Evolutionary conservation across 1,139 yeast species (phyloP).

Genomic region (Hemisphaericaspora xylofermentans): DNA sequence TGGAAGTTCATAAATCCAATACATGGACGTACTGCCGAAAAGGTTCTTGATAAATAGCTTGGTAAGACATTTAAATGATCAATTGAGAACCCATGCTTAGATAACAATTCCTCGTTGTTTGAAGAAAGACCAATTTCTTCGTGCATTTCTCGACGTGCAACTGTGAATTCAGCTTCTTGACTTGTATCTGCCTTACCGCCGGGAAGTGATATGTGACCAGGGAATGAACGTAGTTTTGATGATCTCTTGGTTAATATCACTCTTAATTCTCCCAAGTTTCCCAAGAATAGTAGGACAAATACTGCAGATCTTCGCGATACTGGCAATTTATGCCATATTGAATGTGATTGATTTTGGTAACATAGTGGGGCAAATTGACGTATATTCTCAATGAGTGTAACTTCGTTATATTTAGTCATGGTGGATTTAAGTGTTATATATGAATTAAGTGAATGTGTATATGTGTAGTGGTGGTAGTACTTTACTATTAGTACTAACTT

Average conservation of each 20-base stretch:
- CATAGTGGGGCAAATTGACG: constrained; percentile 22
- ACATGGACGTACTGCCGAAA: constrained; percentile 80
- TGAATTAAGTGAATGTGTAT: not conserved
- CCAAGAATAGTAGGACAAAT: constrained; percentile 67
- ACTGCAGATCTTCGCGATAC: constrained; percentile 72
- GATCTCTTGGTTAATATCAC: constrained; percentile 79
- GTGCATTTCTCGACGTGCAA: constrained; percentile 77
- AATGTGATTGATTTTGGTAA: constrained; percentile 27
- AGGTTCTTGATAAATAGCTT: constrained; percentile 73
- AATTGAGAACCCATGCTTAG: constrained; percentile 51
- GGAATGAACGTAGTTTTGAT: constrained; percentile 63
- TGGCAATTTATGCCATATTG: constrained; percentile 63
- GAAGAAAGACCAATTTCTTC: constrained; percentile 81
- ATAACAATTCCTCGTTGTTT: constrained; percentile 43
- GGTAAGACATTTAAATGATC: constrained; percentile 66
- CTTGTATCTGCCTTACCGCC: constrained; percentile 81
- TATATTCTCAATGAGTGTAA: constrained; percentile 22
- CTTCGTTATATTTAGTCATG: constrained; percentile 20
- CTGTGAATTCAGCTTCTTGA: constrained; percentile 65
- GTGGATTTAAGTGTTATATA: too few species aligned
- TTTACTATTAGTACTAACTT: too few species aligned
- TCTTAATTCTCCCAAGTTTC: constrained; percentile 68
- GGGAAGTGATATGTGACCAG: constrained; percentile 88
- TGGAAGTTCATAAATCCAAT: constrained; percentile 57
- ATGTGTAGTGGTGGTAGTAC: not conserved